phyloP scores from a whole-genome alignment of 1,284 basidiomycete genomes.

The Tilletia walkeri region DNA sequence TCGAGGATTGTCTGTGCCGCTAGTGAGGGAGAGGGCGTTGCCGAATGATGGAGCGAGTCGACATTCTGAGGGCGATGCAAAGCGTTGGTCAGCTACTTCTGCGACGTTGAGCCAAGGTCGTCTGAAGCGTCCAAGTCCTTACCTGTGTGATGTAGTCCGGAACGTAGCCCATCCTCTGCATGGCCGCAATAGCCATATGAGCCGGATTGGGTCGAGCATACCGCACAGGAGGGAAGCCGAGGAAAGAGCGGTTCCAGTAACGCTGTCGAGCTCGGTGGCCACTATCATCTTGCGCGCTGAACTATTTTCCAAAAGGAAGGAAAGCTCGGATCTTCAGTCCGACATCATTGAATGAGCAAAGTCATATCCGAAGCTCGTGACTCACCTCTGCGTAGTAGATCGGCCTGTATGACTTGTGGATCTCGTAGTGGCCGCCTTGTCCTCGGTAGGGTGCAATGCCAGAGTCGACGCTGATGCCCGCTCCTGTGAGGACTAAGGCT shows the following conservation, averaged over 20 bases:
- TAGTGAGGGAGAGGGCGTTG: constrained; percentile 35
- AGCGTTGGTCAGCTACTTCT: no score
- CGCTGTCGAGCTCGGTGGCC: constrained; percentile 41
- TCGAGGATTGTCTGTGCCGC: constrained; percentile 47
- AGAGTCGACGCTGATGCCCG: constrained; percentile 52
- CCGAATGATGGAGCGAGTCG: constrained; percentile 52
- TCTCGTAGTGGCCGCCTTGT: constrained; percentile 45
- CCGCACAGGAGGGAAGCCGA: constrained; percentile 50
- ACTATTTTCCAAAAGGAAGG: constrained; percentile 20
- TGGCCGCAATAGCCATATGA: constrained; percentile 49
- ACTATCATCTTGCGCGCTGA: constrained; percentile 33
- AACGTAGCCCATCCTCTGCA: constrained; percentile 45
- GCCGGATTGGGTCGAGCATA: constrained; percentile 48
- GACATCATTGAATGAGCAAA: no score
- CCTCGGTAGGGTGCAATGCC: constrained; percentile 55
- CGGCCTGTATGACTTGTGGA: constrained; percentile 50
- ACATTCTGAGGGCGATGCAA: constrained; percentile 38
- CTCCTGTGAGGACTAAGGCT: constrained; percentile 27
- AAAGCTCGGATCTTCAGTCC: not conserved
- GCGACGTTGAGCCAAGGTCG: no score
- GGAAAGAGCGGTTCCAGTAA: constrained; percentile 54
- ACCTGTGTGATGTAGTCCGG: constrained; percentile 47
- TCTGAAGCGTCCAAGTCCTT: not conserved
- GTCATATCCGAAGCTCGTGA: not conserved
- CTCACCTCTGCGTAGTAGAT: constrained; percentile 51